phyloP scores from a whole-genome alignment of 441 rosid species.

The Populus hybrid region DNA sequence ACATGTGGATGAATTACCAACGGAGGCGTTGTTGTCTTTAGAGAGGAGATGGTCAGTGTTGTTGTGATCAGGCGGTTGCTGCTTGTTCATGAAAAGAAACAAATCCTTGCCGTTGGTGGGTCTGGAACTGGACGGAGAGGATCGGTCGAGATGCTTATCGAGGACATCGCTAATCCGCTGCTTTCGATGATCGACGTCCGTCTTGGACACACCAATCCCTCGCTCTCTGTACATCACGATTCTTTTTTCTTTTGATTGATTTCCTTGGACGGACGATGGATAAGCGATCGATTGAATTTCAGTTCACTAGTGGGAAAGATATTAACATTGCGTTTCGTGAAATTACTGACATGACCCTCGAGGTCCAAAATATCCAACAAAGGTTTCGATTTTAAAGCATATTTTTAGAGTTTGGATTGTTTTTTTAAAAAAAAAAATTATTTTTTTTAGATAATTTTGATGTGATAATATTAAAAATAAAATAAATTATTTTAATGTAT shows the following conservation, averaged over 20 bases:
- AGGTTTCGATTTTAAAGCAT: not conserved
- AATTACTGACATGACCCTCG: not conserved
- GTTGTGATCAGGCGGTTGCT: constrained; percentile 48
- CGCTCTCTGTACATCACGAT: constrained; percentile 54
- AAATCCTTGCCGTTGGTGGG: constrained; percentile 40
- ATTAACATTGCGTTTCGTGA: not conserved
- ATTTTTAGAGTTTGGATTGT: no score
- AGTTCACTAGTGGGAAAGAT: not conserved
- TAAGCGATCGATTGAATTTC: not conserved
- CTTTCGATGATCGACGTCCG: constrained; percentile 58
- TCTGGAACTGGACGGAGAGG: constrained; percentile 73
- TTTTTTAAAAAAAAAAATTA: no score
- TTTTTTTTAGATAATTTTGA: no score
- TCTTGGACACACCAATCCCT: constrained; percentile 54
- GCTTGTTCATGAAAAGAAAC: constrained; percentile 51
- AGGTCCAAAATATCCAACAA: not conserved
- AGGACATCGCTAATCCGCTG: constrained; percentile 69
- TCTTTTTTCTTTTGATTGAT: not conserved
- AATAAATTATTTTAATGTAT: no score
- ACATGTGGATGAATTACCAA: constrained; percentile 34
- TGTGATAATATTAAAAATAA: no score
- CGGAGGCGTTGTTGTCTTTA: constrained; percentile 44
- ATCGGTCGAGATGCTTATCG: constrained; percentile 75
- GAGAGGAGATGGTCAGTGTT: constrained; percentile 26
- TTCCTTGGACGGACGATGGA: not conserved